These are phyloP conservation scores for Phycomyces blakesleeanus DNA, from an alignment of 192 early-diverging fungal genomes.

Conservation along the genomic window DNA sequence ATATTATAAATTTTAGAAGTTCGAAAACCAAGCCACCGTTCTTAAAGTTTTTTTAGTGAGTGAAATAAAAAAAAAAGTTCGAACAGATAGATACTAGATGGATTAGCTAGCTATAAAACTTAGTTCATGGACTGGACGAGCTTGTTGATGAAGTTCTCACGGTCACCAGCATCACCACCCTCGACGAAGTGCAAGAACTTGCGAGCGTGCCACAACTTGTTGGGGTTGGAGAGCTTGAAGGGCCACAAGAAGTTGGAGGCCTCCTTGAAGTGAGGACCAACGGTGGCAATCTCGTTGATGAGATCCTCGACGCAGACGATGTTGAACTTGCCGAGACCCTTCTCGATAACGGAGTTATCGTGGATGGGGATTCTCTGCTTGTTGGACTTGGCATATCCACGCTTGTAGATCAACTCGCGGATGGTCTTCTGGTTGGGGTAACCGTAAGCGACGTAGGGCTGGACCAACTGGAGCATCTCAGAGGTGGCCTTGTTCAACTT, in stretches of 20 bases:
- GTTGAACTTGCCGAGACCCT: slow-evolving; percentile 86
- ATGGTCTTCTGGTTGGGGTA: slow-evolving; percentile 98
- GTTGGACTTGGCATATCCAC: slow-evolving; percentile 95
- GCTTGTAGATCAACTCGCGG: slow-evolving; percentile 99
- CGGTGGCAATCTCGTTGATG: slow-evolving; percentile 98
- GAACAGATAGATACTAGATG: background rate
- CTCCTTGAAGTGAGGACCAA: slow-evolving; percentile 90
- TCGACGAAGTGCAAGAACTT: slow-evolving; percentile 96
- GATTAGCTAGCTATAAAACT: slow-evolving; percentile 10
- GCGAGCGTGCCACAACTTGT: slow-evolving; percentile 88
- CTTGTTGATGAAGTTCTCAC: slow-evolving; percentile 95
- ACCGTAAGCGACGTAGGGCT: slow-evolving; percentile 92
- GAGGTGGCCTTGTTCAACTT: slow-evolving; percentile 96
- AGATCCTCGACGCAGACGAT: slow-evolving; percentile 98
- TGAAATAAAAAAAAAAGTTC: background rate
- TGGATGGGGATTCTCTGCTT: slow-evolving; percentile 94
- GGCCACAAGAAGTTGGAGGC: slow-evolving; percentile 99
- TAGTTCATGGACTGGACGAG: slow-evolving; percentile 97
- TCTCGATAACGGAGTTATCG: slow-evolving; percentile 95
- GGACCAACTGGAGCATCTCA: slow-evolving; percentile 96
- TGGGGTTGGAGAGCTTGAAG: slow-evolving; percentile 98
- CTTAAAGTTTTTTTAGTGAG: background rate
- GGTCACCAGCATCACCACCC: slow-evolving; percentile 97
- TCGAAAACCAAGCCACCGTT: background rate
- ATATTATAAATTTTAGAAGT: background rate